These are phyloP conservation scores for Acorus gramineus DNA, from an alignment of 106 monocot species.

Conservation along the genomic window DNA sequence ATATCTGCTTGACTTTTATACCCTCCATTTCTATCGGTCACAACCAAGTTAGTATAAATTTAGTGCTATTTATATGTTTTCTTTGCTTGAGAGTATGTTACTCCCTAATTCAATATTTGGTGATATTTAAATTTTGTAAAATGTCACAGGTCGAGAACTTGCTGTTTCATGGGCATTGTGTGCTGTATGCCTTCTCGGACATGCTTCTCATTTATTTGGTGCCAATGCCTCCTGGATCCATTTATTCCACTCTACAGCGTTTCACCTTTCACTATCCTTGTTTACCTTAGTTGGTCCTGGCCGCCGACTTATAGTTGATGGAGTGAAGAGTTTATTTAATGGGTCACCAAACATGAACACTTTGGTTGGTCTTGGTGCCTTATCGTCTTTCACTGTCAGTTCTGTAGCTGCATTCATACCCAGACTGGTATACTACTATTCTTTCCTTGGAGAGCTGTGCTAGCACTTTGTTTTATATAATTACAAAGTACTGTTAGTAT, in stretches of 20 bases:
- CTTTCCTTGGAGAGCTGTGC: neutral
- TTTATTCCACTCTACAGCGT: constrained; percentile 62
- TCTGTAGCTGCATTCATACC: constrained; percentile 70
- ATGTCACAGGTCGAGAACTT: constrained; percentile 71
- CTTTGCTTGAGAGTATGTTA: neutral
- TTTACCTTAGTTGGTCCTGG: constrained; percentile 87
- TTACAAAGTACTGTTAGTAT: no score
- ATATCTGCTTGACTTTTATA: no score
- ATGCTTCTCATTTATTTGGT: constrained; percentile 68
- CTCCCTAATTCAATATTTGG: neutral
- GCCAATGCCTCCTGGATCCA: constrained; percentile 65
- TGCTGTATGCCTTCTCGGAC: constrained; percentile 89
- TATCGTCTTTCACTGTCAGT: constrained; percentile 95
- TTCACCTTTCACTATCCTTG: constrained; percentile 84
- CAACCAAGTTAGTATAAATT: neutral
- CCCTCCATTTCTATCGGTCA: neutral
- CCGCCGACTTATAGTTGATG: constrained; percentile 81
- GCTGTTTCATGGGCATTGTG: constrained; percentile 97
- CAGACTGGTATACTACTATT: constrained; percentile 53
- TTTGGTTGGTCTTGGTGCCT: constrained; percentile 93
- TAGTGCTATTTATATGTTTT: neutral
- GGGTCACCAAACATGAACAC: constrained; percentile 98
- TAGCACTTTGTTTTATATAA: no score
- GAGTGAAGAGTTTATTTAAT: constrained; percentile 61
- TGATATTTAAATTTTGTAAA: constrained; percentile 5